Conservation (phyloP, 805 yeast species). For the Saturnispora diversa region DNA sequence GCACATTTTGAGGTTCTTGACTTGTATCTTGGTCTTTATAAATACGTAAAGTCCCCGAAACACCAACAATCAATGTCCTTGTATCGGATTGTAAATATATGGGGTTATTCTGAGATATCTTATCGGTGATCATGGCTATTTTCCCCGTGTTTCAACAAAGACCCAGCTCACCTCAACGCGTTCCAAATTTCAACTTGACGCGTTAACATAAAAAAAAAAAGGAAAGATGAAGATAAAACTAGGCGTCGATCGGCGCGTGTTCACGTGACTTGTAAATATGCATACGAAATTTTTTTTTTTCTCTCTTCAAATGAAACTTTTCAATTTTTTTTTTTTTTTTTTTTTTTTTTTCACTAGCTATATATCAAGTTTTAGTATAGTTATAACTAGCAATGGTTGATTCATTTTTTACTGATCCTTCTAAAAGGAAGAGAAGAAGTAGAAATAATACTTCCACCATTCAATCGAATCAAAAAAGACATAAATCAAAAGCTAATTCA, state of each 20-base stretch:
- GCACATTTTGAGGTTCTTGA: conserved; percentile 54
- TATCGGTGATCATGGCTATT: conserved; percentile 4
- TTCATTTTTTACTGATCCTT: conserved; percentile 56
- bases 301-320: neutral
- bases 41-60: conserved; percentile 29
- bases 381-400: conserved; percentile 39
- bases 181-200: no score
- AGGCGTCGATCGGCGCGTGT: neutral
- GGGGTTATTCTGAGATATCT: neutral
- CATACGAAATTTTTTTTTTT: neutral
- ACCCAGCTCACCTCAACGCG: no score
- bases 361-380: neutral
- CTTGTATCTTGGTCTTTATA: conserved; percentile 45
- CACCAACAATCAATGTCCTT: conserved; percentile 19
- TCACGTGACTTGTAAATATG: neutral
- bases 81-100: conserved; percentile 37
- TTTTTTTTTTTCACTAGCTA: neutral
- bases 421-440: conserved; percentile 40
- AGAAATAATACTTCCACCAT: conserved; percentile 26
- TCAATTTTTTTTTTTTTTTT: conserved; percentile 1
- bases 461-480: conserved; percentile 12
- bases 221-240: neutral
- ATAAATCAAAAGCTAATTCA: conserved; percentile 16
- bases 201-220: neutral
- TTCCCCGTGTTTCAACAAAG: neutral